phyloP scores from a whole-genome alignment of 2,329 filamentous ascomycete genomes.

The Colletotrichum melonis region DNA sequence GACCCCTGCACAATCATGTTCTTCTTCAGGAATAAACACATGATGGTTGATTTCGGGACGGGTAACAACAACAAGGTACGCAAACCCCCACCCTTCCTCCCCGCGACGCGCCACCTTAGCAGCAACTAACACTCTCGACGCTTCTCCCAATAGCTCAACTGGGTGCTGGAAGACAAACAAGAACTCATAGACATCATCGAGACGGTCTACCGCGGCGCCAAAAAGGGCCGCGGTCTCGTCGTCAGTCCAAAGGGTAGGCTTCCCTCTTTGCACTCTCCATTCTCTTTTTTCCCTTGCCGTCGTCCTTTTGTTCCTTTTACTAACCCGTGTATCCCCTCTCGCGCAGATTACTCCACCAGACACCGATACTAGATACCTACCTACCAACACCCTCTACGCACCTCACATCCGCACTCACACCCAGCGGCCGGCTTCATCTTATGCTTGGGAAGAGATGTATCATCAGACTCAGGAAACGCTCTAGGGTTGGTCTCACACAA shows the following conservation, averaged over 20 bases:
- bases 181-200: conserved; percentile 99
- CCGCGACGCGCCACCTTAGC: conserved; percentile 21
- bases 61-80: conserved; percentile 96
- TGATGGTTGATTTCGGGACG: conserved; percentile 98
- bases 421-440: neutral
- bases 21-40: conserved; percentile 98
- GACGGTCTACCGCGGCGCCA: conserved; percentile 97
- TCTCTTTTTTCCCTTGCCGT: neutral
- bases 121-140: neutral
- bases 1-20: conserved; percentile 95
- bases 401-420: neutral
- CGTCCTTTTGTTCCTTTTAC: no score
- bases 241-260: conserved; percentile 84
- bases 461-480: neutral
- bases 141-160: conserved; percentile 55
- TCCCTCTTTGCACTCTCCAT: neutral
- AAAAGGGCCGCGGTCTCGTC: conserved; percentile 96
- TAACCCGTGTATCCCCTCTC: neutral
- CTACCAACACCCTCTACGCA: neutral
- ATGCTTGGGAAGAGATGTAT: neutral
- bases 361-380: conserved; percentile 47
- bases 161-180: conserved; percentile 95
- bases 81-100: conserved; percentile 76
- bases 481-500: conserved; percentile 44
- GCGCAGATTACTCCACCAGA: conserved; percentile 47